Percentiles rank a stretch among this genome's conserved stretches.
These are phyloP conservation scores for Eucalyptus urophylla DNA, from an alignment of 345 rosid species.

Conservation along the genomic window DNA sequence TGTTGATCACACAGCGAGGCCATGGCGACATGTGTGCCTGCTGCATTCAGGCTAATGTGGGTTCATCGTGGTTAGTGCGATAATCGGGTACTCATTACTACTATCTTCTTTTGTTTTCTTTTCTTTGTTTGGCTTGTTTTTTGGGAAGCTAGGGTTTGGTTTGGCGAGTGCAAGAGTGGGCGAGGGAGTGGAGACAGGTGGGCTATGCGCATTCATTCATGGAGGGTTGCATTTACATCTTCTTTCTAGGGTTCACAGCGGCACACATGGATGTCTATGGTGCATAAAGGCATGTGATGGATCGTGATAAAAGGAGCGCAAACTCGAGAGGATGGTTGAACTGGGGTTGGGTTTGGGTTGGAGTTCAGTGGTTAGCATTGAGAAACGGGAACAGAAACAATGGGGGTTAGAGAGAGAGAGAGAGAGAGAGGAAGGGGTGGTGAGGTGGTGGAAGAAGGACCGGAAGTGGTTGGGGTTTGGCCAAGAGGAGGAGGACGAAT, in stretches of 20 bases:
- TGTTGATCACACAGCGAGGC: neutral
- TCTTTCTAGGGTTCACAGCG: neutral
- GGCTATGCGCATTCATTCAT: constrained; percentile 15
- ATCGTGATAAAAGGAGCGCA: neutral
- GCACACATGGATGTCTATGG: neutral
- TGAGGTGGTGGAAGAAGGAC: neutral
- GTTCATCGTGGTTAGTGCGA: neutral
- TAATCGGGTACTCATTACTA: neutral
- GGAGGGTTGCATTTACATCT: neutral
- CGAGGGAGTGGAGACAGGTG: constrained; percentile 14
- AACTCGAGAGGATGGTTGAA: neutral
- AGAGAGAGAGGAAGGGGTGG: neutral
- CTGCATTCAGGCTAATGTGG: constrained; percentile 12
- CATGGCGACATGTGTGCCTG: constrained; percentile 51
- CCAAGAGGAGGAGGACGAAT: constrained; percentile 63
- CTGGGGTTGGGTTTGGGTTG: constrained; percentile 14
- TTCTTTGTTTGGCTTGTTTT: neutral
- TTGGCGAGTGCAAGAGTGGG: neutral
- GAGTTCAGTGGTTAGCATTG: neutral
- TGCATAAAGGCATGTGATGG: neutral
- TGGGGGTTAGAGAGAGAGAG: neutral
- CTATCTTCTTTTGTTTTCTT: neutral
- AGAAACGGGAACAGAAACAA: neutral
- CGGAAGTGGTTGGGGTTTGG: constrained; percentile 17
- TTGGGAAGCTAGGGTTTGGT: constrained; percentile 12